These are phyloP conservation scores for Quercus lobata DNA, from an alignment of 331 rosid species.

Conservation along the genomic window DNA sequence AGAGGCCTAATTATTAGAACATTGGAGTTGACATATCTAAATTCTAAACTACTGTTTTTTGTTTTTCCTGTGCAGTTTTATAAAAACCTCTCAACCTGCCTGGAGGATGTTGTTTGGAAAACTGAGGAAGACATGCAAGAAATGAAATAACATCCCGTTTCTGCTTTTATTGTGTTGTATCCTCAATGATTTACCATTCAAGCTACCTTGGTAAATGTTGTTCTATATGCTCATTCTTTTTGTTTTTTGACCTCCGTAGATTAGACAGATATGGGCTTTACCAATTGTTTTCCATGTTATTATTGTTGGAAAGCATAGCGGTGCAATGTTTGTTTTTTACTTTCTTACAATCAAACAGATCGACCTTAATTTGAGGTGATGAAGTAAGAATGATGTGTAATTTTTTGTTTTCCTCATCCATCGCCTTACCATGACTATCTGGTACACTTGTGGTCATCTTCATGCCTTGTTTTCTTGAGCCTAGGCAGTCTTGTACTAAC, in stretches of 20 bases:
- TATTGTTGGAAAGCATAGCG: slow-evolving; percentile 31
- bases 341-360: neutral
- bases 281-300: slow-evolving; percentile 30
- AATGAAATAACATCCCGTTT: slow-evolving; percentile 30
- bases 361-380: neutral
- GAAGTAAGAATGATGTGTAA: neutral
- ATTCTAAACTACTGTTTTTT: neutral
- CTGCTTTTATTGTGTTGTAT: slow-evolving; percentile 6
- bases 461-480: too few species aligned
- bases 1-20: neutral
- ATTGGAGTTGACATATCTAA: neutral
- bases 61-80: slow-evolving; percentile 58
- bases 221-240: slow-evolving; percentile 41
- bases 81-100: slow-evolving; percentile 71
- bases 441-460: neutral
- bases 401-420: neutral
- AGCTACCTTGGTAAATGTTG: slow-evolving; percentile 7
- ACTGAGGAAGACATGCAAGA: slow-evolving; percentile 79
- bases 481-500: too few species aligned
- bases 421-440: neutral
- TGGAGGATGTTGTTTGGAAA: slow-evolving; percentile 96
- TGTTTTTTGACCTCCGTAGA: slow-evolving; percentile 2
- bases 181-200: slow-evolving; percentile 5
- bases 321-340: neutral
- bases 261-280: slow-evolving; percentile 22